Conservation (phyloP, 2,329 filamentous ascomycete genomes). For the Corynespora cassiicola region DNA sequence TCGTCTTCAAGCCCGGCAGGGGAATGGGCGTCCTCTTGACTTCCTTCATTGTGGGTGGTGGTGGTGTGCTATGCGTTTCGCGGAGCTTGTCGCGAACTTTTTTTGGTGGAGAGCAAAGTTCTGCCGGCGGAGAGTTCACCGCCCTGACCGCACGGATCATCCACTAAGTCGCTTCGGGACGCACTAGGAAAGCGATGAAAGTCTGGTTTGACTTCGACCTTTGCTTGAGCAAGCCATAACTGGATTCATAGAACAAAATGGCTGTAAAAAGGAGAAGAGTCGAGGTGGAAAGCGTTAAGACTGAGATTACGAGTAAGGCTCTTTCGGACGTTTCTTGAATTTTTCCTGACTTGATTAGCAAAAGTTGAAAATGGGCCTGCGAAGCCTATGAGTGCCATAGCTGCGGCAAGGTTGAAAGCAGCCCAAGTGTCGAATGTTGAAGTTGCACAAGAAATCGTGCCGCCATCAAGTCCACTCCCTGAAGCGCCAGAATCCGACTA, state of each 20-base stretch:
- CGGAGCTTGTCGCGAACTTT: constrained; percentile 33
- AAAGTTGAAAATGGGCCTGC: constrained; percentile 9
- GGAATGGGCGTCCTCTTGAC: constrained; percentile 42
- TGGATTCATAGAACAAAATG: constrained; percentile 34
- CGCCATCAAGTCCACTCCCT: constrained; percentile 21
- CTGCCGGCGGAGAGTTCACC: constrained; percentile 16
- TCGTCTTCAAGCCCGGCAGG: constrained; percentile 35
- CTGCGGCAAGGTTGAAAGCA: constrained; percentile 37
- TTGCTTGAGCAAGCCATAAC: not conserved
- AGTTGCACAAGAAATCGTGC: constrained; percentile 16
- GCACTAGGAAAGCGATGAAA: constrained; percentile 24
- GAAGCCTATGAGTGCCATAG: constrained; percentile 40
- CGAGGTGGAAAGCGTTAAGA: constrained; percentile 6
- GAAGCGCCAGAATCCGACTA: constrained; percentile 20
- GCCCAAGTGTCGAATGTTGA: no score
- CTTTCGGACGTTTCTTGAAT: not conserved
- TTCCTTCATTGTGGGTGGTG: constrained; percentile 37
- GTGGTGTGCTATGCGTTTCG: constrained; percentile 14
- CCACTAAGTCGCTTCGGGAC: constrained; percentile 18
- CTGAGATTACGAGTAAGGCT: constrained; percentile 14
- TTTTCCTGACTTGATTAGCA: constrained; percentile 11
- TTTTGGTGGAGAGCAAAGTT: constrained; percentile 29
- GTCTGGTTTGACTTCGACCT: constrained; percentile 9
- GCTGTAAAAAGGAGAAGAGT: constrained; percentile 38
- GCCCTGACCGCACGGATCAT: constrained; percentile 8